Percentiles rank a stretch among this genome's conserved stretches.
Evolutionary conservation across 495 filamentous ascomycete genomes (phyloP).

Genomic region (Aspergillus diversus): DNA sequence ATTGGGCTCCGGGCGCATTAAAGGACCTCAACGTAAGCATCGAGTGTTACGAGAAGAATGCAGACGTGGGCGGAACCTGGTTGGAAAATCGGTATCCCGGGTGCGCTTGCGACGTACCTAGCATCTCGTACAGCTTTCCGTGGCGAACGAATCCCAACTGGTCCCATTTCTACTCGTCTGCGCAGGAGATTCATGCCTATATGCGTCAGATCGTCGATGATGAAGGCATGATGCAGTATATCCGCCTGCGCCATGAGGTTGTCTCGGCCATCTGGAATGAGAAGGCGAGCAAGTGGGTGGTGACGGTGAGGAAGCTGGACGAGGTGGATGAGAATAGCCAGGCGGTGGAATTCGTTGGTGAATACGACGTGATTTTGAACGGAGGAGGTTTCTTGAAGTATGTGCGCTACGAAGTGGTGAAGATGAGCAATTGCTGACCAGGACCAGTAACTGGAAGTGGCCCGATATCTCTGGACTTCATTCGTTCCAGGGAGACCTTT

Average conservation of each 20-base stretch:
- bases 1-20: conserved; percentile 10
- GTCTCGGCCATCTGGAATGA: conserved; percentile 34
- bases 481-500: conserved; percentile 23
- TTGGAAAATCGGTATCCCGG: conserved; percentile 66
- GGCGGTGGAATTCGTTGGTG: conserved; percentile 36
- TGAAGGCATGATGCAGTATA: conserved; percentile 29
- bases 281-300: conserved; percentile 37
- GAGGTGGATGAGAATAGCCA: background rate
- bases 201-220: conserved; percentile 36
- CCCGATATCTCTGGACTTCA: conserved; percentile 34
- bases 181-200: conserved; percentile 55
- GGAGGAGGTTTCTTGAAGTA: conserved; percentile 49
- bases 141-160: conserved; percentile 48
- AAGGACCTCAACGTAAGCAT: conserved; percentile 13
- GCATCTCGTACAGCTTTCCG: conserved; percentile 37
- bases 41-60: conserved; percentile 22
- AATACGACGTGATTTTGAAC: conserved; percentile 52
- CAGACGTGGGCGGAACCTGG: conserved; percentile 38
- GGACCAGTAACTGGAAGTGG: conserved; percentile 26
- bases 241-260: conserved; percentile 29
- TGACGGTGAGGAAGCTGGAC: conserved; percentile 40
- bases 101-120: conserved; percentile 46
- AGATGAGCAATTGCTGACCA: background rate
- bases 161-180: conserved; percentile 51
- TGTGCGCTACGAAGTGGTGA: background rate